Conservation (phyloP, 2,329 filamentous ascomycete genomes). For the Talaromyces sp. region DNA sequence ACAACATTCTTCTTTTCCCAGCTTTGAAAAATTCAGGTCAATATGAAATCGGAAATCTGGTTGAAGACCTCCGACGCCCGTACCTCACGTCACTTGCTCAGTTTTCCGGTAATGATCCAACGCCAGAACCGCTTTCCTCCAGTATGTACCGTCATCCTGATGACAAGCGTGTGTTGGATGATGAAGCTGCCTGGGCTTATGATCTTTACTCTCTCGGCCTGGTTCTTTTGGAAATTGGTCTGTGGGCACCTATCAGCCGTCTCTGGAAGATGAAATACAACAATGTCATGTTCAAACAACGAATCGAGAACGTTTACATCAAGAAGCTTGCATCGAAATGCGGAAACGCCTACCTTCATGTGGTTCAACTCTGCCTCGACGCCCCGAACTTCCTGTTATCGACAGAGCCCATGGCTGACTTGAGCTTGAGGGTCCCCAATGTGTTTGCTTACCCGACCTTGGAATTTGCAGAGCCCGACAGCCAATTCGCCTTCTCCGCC, state of each 20-base stretch:
- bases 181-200: constrained; percentile 36
- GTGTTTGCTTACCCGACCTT: constrained; percentile 37
- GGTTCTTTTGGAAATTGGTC: constrained; percentile 56
- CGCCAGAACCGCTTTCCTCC: constrained; percentile 38
- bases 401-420: constrained; percentile 36
- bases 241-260: constrained; percentile 57
- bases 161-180: constrained; percentile 33
- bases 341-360: constrained; percentile 57
- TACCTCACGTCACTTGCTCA: constrained; percentile 55
- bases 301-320: constrained; percentile 58
- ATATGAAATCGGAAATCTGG: constrained; percentile 28
- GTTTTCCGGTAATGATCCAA: constrained; percentile 48
- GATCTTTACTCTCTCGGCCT: constrained; percentile 59
- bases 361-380: constrained; percentile 56
- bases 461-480: constrained; percentile 34
- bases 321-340: constrained; percentile 58
- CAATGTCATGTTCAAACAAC: constrained; percentile 55
- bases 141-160: constrained; percentile 59
- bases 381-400: constrained; percentile 48
- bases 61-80: constrained; percentile 47
- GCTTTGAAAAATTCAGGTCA: constrained; percentile 26
- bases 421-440: constrained; percentile 34
- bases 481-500: constrained; percentile 38
- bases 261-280: constrained; percentile 62
- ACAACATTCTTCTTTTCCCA: constrained; percentile 55